phyloP scores from a whole-genome alignment of 306 rosid genomes.

The Abrus pulchellus region DNA sequence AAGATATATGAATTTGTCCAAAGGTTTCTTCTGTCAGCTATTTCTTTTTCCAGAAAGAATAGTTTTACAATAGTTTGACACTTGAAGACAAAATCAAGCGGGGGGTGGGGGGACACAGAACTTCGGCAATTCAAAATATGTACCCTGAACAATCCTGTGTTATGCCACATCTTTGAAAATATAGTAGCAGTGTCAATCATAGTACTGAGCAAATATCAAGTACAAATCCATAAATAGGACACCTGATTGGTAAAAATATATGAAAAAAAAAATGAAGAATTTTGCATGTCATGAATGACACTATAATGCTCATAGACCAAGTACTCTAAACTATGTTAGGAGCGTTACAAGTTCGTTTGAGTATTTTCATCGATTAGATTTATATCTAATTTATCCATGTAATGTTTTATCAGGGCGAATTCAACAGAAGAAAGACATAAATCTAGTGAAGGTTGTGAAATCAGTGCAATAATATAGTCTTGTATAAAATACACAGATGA shows the following conservation, averaged over 20 bases:
- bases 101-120: not conserved
- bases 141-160: conserved; percentile 1
- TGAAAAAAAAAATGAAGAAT: not conserved
- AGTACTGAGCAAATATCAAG: not conserved
- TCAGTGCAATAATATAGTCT: conserved; percentile 22
- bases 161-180: conserved; percentile 29
- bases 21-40: conserved; percentile 1
- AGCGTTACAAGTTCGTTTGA: conserved; percentile 17
- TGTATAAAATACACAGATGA: conserved; percentile 40
- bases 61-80: not conserved
- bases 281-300: conserved; percentile 6
- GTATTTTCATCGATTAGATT: conserved; percentile 11
- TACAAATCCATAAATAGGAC: conserved; percentile 7
- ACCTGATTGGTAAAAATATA: conserved; percentile 3
- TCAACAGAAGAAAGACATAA: conserved; percentile 23
- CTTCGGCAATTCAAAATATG: conserved; percentile 26
- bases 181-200: conserved; percentile 23
- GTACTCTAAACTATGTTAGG: conserved; percentile 12
- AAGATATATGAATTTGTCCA: not conserved
- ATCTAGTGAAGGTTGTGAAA: conserved; percentile 30
- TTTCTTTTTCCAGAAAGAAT: conserved; percentile 3
- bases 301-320: not conserved
- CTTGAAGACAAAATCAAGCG: not conserved
- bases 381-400: conserved; percentile 19
- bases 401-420: not conserved